These are phyloP conservation scores for Tricholoma matsutake DNA, from an alignment of 768 basidiomycete genomes.

Conservation along the genomic window DNA sequence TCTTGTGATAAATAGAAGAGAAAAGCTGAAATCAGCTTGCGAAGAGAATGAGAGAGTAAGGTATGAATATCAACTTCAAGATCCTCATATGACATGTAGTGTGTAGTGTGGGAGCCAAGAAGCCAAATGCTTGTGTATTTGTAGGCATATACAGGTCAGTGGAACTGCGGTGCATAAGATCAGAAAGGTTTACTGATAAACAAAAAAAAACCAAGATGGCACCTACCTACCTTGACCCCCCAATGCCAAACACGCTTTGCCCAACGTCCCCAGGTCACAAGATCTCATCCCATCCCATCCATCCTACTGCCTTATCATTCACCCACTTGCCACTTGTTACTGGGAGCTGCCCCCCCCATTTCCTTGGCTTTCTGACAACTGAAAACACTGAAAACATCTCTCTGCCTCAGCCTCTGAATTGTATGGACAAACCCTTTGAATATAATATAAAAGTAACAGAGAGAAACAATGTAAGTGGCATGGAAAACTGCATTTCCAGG, in stretches of 20 bases:
- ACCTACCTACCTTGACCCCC: slow-evolving; percentile 59
- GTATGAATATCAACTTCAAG: slow-evolving; percentile 47
- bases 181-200: neutral
- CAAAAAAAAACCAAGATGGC: neutral
- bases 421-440: slow-evolving; percentile 12
- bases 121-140: slow-evolving; percentile 52
- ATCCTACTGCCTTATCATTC: slow-evolving; percentile 11
- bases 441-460: slow-evolving; percentile 49
- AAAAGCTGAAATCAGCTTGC: neutral
- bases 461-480: slow-evolving; percentile 57
- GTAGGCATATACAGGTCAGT: slow-evolving; percentile 52
- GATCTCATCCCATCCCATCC: slow-evolving; percentile 31
- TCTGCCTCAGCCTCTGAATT: neutral
- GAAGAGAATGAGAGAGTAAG: neutral
- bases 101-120: too few species aligned
- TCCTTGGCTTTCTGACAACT: too few species aligned
- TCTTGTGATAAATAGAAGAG: too few species aligned
- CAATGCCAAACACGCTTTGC: slow-evolving; percentile 54
- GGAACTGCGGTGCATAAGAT: slow-evolving; percentile 39
- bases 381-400: too few species aligned
- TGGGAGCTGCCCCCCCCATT: too few species aligned
- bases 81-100: slow-evolving; percentile 40
- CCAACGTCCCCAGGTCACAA: slow-evolving; percentile 57
- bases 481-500: slow-evolving; percentile 66
- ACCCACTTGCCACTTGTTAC: neutral